These are phyloP conservation scores for Colletotrichum phormii DNA, from an alignment of 2,329 filamentous ascomycete species.

Conservation along the genomic window DNA sequence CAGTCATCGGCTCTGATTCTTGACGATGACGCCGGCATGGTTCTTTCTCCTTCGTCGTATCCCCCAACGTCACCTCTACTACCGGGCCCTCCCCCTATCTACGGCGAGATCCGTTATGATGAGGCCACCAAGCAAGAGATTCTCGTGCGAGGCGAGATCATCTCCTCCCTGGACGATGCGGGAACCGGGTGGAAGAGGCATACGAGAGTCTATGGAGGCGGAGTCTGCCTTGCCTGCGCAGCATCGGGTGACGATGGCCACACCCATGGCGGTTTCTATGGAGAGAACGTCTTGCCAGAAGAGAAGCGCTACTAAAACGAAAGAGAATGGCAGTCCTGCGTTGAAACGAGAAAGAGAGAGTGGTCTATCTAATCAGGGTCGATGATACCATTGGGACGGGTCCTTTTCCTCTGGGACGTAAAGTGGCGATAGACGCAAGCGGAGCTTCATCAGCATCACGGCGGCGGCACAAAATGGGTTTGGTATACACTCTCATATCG, in stretches of 20 bases:
- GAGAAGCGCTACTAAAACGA: conserved; percentile 54
- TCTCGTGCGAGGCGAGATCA: conserved; percentile 62
- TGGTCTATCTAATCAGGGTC: conserved; percentile 1
- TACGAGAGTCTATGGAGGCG: conserved; percentile 69
- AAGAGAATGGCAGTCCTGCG: neutral
- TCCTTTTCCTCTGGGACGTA: conserved; percentile 4
- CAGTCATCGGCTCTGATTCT: conserved; percentile 33
- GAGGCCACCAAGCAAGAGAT: conserved; percentile 48
- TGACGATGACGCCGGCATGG: conserved; percentile 36
- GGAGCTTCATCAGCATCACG: conserved; percentile 9
- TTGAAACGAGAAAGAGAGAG: neutral
- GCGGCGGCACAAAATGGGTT: conserved; percentile 10
- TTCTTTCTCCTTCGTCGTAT: conserved; percentile 61
- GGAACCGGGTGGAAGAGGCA: conserved; percentile 67
- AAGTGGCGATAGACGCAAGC: conserved; percentile 10
- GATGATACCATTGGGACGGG: neutral
- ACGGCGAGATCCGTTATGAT: conserved; percentile 43
- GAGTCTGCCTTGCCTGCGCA: conserved; percentile 66
- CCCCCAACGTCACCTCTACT: conserved; percentile 60
- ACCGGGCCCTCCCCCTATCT: conserved; percentile 58
- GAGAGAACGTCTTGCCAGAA: conserved; percentile 63
- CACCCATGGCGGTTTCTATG: conserved; percentile 63
- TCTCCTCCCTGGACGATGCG: conserved; percentile 59
- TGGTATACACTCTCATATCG: neutral
- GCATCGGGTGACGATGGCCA: conserved; percentile 57